These are phyloP conservation scores for Arthroderma sp. DNA, from an alignment of 2,329 filamentous ascomycete genomes.

Conservation along the genomic window DNA sequence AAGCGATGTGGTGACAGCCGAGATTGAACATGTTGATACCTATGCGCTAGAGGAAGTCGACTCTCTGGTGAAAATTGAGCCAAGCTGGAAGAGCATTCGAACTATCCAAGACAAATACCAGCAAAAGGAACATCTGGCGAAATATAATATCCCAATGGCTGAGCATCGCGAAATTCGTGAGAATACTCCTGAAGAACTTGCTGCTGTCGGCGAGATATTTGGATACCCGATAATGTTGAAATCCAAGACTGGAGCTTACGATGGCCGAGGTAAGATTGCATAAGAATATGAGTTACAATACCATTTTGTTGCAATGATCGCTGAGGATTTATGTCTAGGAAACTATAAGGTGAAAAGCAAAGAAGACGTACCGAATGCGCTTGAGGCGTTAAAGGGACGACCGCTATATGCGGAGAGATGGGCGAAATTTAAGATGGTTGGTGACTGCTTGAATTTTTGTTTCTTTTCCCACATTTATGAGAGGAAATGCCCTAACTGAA, in stretches of 20 bases:
- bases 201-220: constrained; percentile 48
- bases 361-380: constrained; percentile 50
- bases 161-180: constrained; percentile 53
- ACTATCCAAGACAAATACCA: constrained; percentile 88
- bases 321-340: constrained; percentile 26
- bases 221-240: constrained; percentile 90
- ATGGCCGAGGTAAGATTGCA: constrained; percentile 55
- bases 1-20: constrained; percentile 75
- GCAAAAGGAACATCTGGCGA: constrained; percentile 69
- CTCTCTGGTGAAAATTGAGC: constrained; percentile 56
- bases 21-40: constrained; percentile 94
- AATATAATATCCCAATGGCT: constrained; percentile 57
- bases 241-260: constrained; percentile 77
- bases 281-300: background rate
- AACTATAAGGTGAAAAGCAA: constrained; percentile 52
- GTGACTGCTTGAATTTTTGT: constrained; percentile 16
- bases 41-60: constrained; percentile 68
- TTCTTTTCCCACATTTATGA: background rate
- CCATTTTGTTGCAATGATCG: background rate
- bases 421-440: constrained; percentile 59
- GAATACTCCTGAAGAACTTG: constrained; percentile 47
- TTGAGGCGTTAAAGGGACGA: constrained; percentile 53
- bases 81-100: constrained; percentile 73
- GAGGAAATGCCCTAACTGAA: too few species aligned
- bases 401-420: constrained; percentile 83